phyloP scores from a whole-genome alignment of 306 rosid genomes.

The Urtica urens region DNA sequence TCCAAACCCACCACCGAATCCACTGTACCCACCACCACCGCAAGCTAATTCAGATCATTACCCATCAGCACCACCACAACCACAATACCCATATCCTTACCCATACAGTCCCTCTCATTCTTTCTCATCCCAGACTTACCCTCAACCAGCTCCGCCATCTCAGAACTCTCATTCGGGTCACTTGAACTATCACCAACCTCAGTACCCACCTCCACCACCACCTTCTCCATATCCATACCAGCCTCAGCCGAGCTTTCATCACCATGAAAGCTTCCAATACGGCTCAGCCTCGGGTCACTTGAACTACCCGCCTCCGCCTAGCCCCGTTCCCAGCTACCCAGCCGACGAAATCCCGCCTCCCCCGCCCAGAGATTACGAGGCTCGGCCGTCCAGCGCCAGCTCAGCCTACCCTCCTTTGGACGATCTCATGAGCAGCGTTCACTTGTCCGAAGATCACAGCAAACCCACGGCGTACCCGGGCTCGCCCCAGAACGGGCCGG shows the following conservation, averaged over 20 bases:
- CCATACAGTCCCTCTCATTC: constrained; percentile 12
- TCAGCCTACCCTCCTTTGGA: constrained; percentile 57
- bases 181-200: constrained; percentile 13
- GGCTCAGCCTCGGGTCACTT: constrained; percentile 30
- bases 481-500: constrained; percentile 30
- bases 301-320: constrained; percentile 33
- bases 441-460: constrained; percentile 30
- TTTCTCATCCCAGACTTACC: constrained; percentile 23
- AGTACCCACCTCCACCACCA: constrained; percentile 3
- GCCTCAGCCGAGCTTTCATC: constrained; percentile 36
- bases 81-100: constrained; percentile 22
- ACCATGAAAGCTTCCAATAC: constrained; percentile 44
- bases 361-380: constrained; percentile 16
- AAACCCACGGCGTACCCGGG: constrained; percentile 26
- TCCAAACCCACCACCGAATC: constrained; percentile 10
- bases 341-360: constrained; percentile 19
- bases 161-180: constrained; percentile 24
- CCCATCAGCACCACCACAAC: constrained; percentile 15
- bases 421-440: constrained; percentile 37
- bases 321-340: constrained; percentile 19
- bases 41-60: constrained; percentile 14
- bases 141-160: constrained; percentile 31
- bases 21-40: constrained; percentile 19
- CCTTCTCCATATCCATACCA: constrained; percentile 32
- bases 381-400: constrained; percentile 19